These are phyloP conservation scores for Spathaspora girioi DNA, from an alignment of 805 yeast species.

Conservation along the genomic window DNA sequence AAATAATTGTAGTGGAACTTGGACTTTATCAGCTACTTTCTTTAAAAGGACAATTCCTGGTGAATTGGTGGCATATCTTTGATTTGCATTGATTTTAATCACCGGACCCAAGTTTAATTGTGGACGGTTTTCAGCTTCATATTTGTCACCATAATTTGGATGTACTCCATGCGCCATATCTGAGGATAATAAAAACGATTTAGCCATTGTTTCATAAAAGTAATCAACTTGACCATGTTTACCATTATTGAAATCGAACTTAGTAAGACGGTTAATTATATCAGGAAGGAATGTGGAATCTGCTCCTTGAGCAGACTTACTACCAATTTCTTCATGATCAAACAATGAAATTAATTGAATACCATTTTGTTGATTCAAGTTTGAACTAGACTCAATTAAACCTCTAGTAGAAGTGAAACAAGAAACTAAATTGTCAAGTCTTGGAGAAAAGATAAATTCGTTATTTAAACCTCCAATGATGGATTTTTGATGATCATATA, in stretches of 20 bases:
- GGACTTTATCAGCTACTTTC: slow-evolving; percentile 59
- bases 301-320: slow-evolving; percentile 94
- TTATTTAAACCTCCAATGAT: slow-evolving; percentile 84
- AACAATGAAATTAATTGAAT: slow-evolving; percentile 77
- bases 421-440: slow-evolving; percentile 87
- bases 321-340: slow-evolving; percentile 96
- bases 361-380: slow-evolving; percentile 47
- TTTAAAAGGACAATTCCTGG: slow-evolving; percentile 81
- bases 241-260: slow-evolving; percentile 13
- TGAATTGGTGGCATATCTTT: slow-evolving; percentile 90
- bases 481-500: slow-evolving; percentile 82
- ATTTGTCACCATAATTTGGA: slow-evolving; percentile 78
- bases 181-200: slow-evolving; percentile 84
- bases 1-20: slow-evolving; percentile 85
- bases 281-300: slow-evolving; percentile 87
- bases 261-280: slow-evolving; percentile 63
- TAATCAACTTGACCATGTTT: slow-evolving; percentile 18
- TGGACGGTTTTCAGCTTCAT: slow-evolving; percentile 80
- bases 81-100: slow-evolving; percentile 89
- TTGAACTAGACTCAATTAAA: slow-evolving; percentile 50
- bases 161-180: slow-evolving; percentile 98
- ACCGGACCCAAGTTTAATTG: slow-evolving; percentile 86
- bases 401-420: slow-evolving; percentile 79
- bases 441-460: slow-evolving; percentile 87
- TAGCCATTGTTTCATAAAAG: slow-evolving; percentile 57